Conservation (phyloP, 192 early-diverging fungal species). For the Diversispora eburnea region DNA sequence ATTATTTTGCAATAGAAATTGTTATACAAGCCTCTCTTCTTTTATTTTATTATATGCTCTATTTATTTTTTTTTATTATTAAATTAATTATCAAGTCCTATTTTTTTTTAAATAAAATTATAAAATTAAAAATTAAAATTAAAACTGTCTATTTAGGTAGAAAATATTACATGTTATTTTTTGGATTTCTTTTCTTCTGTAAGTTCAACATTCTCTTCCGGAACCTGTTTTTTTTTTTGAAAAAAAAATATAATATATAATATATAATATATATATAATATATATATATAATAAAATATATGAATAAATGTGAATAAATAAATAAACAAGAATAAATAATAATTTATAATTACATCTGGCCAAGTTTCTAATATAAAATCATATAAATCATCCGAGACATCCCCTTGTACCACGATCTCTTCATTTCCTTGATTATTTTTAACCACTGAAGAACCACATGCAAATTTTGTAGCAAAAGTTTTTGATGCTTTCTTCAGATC, state of each 20-base stretch:
- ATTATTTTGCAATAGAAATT: no score
- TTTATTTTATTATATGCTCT: no score
- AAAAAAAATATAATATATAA: conserved; percentile 13
- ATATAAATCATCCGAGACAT: conserved; percentile 84
- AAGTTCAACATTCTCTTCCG: conserved; percentile 72
- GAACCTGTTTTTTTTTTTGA: conserved; percentile 45
- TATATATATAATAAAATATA: no score
- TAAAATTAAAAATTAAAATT: no score
- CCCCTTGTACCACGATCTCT: conserved; percentile 97
- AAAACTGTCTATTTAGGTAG: no score
- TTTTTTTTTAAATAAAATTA: no score
- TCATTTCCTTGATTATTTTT: conserved; percentile 91
- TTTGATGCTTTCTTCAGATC: conserved; percentile 98
- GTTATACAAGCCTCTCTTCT: no score
- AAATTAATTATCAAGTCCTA: no score
- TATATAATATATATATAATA: no score
- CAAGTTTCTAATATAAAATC: conserved; percentile 78
- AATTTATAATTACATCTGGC: conserved; percentile 50
- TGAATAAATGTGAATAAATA: not conserved
- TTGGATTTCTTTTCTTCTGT: conserved; percentile 67
- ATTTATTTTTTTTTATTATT: no score
- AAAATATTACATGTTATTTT: not conserved
- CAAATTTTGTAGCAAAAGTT: conserved; percentile 92
- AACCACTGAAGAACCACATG: conserved; percentile 87
- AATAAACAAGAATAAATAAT: not conserved